Base-by-base conservation (phyloP, 306 rosid species). In the Oemleria cerasiformis region DNA sequence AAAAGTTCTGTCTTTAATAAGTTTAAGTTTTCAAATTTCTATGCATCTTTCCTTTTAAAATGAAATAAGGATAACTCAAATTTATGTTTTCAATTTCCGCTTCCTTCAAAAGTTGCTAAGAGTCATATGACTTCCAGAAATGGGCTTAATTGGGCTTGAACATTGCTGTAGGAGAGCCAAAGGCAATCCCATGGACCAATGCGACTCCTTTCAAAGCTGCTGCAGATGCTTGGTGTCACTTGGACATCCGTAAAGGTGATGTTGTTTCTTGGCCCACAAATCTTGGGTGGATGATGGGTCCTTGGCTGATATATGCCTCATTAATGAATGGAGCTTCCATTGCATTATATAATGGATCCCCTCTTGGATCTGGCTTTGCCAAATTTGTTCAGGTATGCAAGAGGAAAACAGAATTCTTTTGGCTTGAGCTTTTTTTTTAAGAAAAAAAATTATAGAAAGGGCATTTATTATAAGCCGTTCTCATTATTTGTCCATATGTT, bases 231-330 rank as follows among this genome's bases (percentile, higher is more conserved):
- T 94, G 97, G 98, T 91, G 94, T 83, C 92, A 94, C 82, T 64
- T 80, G 86, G 97, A 91, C 78, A 67, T 94, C 71, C 91, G 71
- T 65, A 86, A 72, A 86, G 96, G 97, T 56, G 98, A 94, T 73
- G 54, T 89, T 36, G 89, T 94, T 44, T 84, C 82, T 75, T 94
- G 97, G 98, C 98, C 98, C 63, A 94, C 97, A 74, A 94, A 94
- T 85, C 96, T 94, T 70, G 98, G 98, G 73, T 91, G 98, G 98
- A 94, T 94, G 98, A 94, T 94, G 98, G 97, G 98, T 60, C 98
- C 98, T 55, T 94, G 98, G 98, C 85, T 94, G 30, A 87, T 94
- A 68, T 94, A 89, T 81, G 98, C 96, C 57, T 89, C 98, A 60
- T 83, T 94, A 76, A 75, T 94, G 73, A 94, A 91, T 82, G 96